Conservation (phyloP, 129 eudicot genomes). For the Erigeron canadensis region DNA sequence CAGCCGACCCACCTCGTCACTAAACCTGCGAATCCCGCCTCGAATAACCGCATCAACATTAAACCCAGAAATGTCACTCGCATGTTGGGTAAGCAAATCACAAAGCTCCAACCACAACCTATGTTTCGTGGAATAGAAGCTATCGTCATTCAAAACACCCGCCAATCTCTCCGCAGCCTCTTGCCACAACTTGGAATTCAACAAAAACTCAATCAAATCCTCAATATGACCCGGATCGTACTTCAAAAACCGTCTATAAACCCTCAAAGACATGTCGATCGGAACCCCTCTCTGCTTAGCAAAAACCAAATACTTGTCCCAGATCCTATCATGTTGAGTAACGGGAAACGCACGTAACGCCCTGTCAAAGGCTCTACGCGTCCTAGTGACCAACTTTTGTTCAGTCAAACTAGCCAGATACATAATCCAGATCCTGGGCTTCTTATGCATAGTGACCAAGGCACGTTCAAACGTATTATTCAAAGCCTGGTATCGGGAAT, state of each 20-base stretch:
- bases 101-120: conserved; percentile 87
- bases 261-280: conserved; percentile 87
- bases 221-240: conserved; percentile 83
- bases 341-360: conserved; percentile 92
- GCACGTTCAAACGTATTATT: conserved; percentile 92
- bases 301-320: conserved; percentile 74
- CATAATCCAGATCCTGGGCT: conserved; percentile 17
- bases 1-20: conserved; percentile 91
- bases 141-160: conserved; percentile 86
- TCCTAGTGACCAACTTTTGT: conserved; percentile 61
- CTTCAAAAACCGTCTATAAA: conserved; percentile 86
- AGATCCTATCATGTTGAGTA: conserved; percentile 85
- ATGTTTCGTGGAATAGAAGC: conserved; percentile 76
- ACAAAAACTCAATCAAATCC: conserved; percentile 81
- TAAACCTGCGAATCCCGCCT: conserved; percentile 96
- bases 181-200: conserved; percentile 74
- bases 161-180: conserved; percentile 96
- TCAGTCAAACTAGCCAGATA: conserved; percentile 42
- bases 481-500: conserved; percentile 36
- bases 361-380: conserved; percentile 76
- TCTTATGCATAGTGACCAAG: conserved; percentile 85
- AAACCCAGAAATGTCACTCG: conserved; percentile 70
- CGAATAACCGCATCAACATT: conserved; percentile 91
- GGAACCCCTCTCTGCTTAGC: conserved; percentile 89
- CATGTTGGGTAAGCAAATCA: conserved; percentile 86